Evolutionary conservation across 108 stramenopile species (phyloP), one percentile per base, ranked within the genome.

Genomic region (Chaetoceros tenuissimus): DNA sequence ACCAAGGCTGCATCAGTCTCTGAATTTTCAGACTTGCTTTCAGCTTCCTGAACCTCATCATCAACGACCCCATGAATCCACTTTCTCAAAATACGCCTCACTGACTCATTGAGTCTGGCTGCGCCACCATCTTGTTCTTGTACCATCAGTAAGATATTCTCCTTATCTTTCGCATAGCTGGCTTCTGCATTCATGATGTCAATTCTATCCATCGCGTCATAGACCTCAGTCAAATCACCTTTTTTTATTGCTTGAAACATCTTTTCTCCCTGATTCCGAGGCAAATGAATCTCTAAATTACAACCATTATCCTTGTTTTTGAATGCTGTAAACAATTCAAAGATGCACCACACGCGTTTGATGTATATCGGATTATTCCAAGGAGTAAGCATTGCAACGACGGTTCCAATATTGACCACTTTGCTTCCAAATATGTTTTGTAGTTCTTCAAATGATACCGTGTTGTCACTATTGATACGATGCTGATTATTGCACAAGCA

Each of bases 21-120:
- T n/a, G n/a, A n/a, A n/a, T n/a, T n/a, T n/a, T n/a, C n/a, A n/a
- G n/a, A n/a, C n/a, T n/a, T n/a, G n/a, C n/a, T n/a, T n/a, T n/a
- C n/a, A n/a, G n/a, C n/a, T n/a, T n/a, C n/a, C n/a, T n/a, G n/a
- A n/a, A 16, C 25, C 5, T 8, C 57, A 69, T 18, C 64, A 50
- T n/a, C 68, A 68, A 24, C 59, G 50, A 16, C 68, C 72, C 66
- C 55, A 59, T 29, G 69, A 53, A 28, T 67, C 60, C 44, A 72
- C 27, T 20, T 51, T 55, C 29, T 72, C 62, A n/a, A 66, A 40
- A 47, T 67, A 62, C 51, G 52, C 66, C 23, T 68, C 61, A 26
- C n/a, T 26, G 19, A 19, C 24, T 31, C 63, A 28, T 30, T 63
- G 55, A 51, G 16, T 5, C 5, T 16, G 49, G 10, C 25, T 26